A percentile compares a stretch with the other conserved stretches of the same genome.
These are phyloP conservation scores for Lentinula sp. DNA, from an alignment of 768 basidiomycete genomes.

Conservation along the genomic window DNA sequence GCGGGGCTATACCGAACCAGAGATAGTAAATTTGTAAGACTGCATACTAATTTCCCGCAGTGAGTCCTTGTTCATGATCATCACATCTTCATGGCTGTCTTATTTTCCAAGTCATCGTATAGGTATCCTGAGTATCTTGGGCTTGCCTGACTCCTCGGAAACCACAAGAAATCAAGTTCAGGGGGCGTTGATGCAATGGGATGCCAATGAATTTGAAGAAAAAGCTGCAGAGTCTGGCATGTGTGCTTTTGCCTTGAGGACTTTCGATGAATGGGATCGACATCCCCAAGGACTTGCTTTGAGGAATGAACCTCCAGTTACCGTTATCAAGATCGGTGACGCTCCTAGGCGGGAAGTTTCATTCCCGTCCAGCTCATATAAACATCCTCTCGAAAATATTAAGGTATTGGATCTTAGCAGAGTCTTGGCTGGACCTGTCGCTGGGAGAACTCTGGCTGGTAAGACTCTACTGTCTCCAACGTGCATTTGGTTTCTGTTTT, in stretches of 20 bases:
- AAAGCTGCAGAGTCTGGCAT: conserved; percentile 35
- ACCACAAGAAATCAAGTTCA: conserved; percentile 30
- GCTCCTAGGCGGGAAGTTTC: conserved; percentile 29
- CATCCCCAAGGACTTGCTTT: conserved; percentile 42
- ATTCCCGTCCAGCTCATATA: background rate
- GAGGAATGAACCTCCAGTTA: conserved; percentile 32
- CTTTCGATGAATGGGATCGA: conserved; percentile 42
- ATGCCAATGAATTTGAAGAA: conserved; percentile 41
- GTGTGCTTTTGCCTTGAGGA: conserved; percentile 46
- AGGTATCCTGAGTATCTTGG: conserved; percentile 43
- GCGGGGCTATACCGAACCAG: conserved; percentile 51
- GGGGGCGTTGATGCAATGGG: conserved; percentile 30
- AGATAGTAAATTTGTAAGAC: conserved; percentile 41
- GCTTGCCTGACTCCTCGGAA: conserved; percentile 22
- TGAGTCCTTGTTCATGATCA: conserved; percentile 16
- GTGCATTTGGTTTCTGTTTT: background rate
- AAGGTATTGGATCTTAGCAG: conserved; percentile 54
- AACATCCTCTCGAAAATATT: conserved; percentile 39
- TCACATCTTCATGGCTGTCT: background rate
- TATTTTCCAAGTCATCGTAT: conserved; percentile 34
- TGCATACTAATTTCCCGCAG: conserved; percentile 67
- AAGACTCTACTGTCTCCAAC: background rate
- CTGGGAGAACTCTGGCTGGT: conserved; percentile 55
- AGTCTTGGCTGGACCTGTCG: conserved; percentile 53
- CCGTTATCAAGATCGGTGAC: conserved; percentile 39